These are phyloP conservation scores for Panaeolus papilionaceus DNA, from an alignment of 768 basidiomycete genomes.

Conservation along the genomic window DNA sequence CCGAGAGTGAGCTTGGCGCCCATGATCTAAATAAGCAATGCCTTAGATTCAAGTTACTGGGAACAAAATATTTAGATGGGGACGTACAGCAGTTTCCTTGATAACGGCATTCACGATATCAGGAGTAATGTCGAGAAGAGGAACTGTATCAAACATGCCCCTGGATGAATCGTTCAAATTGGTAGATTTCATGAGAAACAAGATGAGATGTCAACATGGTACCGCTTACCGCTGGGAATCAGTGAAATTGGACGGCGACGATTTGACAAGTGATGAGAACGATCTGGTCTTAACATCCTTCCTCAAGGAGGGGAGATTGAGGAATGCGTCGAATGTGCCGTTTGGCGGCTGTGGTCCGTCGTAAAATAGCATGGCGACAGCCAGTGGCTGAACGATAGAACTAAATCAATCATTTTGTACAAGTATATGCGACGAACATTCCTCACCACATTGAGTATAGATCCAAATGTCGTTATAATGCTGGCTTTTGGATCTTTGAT, in stretches of 20 bases:
- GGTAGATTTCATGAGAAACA: neutral
- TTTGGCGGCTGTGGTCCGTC: conserved; percentile 55
- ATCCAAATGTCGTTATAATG: conserved; percentile 54
- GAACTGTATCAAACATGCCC: conserved; percentile 48
- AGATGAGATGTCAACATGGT: neutral
- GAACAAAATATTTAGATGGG: no score
- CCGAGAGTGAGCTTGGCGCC: conserved; percentile 30
- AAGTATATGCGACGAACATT: neutral
- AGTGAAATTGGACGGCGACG: conserved; percentile 43
- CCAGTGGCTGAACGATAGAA: conserved; percentile 20
- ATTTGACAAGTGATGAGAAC: conserved; percentile 46
- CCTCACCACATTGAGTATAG: conserved; percentile 40
- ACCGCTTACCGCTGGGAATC: conserved; percentile 29
- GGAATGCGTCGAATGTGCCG: conserved; percentile 58
- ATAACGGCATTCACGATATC: conserved; percentile 45
- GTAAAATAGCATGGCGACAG: conserved; percentile 57
- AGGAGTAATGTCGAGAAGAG: conserved; percentile 41
- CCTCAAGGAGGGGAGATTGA: conserved; percentile 46
- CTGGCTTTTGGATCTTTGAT: conserved; percentile 59
- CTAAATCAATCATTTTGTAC: neutral
- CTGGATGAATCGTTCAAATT: conserved; percentile 19
- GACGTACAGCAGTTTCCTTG: conserved; percentile 48
- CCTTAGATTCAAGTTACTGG: neutral
- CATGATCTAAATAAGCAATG: conserved; percentile 51
- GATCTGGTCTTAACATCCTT: conserved; percentile 46